Evolutionary conservation across 352 stramenopile species (phyloP).

Genomic region (Blastocystis sp.): DNA sequence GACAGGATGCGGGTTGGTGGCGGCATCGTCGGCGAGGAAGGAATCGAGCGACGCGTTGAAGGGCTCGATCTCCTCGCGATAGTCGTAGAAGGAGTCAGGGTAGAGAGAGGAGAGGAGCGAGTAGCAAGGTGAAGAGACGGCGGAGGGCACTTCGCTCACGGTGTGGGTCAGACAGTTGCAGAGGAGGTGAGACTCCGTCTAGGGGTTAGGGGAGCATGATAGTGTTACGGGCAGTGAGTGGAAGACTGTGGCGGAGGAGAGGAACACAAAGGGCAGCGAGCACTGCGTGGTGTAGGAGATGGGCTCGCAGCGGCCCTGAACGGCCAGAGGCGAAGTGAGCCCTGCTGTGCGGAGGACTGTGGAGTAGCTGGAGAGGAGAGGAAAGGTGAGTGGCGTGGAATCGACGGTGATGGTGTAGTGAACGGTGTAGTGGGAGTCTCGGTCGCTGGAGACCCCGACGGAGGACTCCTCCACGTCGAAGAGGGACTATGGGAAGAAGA

Average conservation of each 20-base stretch:
- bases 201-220: neutral
- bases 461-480: neutral
- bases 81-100: neutral
- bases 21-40: neutral
- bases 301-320: neutral
- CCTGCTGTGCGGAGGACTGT: neutral
- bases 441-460: neutral
- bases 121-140: neutral
- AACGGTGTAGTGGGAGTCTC: neutral
- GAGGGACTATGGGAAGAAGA: neutral
- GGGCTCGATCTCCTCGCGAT: neutral
- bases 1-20: neutral
- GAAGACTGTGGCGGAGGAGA: neutral
- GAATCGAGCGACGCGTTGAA: neutral
- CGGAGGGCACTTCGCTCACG: neutral
- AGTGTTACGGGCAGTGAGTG: neutral
- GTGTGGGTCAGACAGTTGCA: neutral
- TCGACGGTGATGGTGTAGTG: neutral
- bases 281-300: neutral
- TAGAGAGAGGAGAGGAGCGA: neutral
- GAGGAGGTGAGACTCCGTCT: neutral
- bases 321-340: neutral
- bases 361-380: neutral
- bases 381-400: neutral
- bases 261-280: neutral